Conservation (phyloP, 768 basidiomycete species). For the Myochromella boudieri region DNA sequence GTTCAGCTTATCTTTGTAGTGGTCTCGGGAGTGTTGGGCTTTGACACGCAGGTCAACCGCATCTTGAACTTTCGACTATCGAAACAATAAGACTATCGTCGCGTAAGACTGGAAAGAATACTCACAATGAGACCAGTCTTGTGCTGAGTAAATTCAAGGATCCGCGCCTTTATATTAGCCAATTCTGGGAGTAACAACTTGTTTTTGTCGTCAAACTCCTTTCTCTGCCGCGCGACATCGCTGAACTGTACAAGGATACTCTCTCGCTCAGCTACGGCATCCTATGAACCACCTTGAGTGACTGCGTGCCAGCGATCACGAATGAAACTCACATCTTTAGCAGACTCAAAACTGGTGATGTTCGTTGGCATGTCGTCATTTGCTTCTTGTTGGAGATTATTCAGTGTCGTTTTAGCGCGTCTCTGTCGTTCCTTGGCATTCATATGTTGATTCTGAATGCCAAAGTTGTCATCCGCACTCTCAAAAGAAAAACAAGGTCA, state of each 20-base stretch:
- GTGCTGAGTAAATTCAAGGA: slow-evolving; percentile 50
- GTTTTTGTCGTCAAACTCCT: slow-evolving; percentile 47
- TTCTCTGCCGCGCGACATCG: slow-evolving; percentile 43
- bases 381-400: slow-evolving; percentile 52
- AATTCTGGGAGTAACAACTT: slow-evolving; percentile 38
- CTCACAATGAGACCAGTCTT: slow-evolving; percentile 46
- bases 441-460: slow-evolving; percentile 26
- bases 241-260: slow-evolving; percentile 47
- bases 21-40: slow-evolving; percentile 45
- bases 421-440: slow-evolving; percentile 13
- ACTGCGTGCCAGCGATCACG: too few species aligned
- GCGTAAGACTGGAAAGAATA: not conserved
- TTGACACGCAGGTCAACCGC: slow-evolving; percentile 49
- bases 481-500: not conserved
- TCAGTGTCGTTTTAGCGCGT: slow-evolving; percentile 25
- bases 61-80: slow-evolving; percentile 47
- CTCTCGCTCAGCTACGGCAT: slow-evolving; percentile 52
- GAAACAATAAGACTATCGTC: not conserved
- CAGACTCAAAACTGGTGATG: slow-evolving; percentile 54
- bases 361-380: slow-evolving; percentile 71
- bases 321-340: slow-evolving; percentile 53
- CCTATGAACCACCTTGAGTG: slow-evolving; percentile 46
- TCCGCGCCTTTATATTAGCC: slow-evolving; percentile 45
- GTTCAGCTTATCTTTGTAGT: slow-evolving; percentile 53
- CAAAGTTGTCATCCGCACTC: not conserved